Conservation (phyloP, 2,329 filamentous ascomycete genomes). For the Emergomyces pasteurianus region DNA sequence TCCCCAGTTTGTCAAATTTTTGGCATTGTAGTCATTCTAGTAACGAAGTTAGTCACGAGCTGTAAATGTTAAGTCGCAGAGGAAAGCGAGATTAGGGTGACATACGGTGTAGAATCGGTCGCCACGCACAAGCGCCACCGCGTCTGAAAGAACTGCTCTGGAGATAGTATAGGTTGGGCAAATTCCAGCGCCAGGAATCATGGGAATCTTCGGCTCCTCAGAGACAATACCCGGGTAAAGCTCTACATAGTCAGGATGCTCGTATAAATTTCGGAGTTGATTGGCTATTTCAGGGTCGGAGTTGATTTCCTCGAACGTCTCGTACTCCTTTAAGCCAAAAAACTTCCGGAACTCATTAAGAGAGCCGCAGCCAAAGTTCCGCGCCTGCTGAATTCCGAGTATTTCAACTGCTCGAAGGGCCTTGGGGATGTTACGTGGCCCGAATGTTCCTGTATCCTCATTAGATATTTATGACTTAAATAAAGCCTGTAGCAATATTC, state of each 20-base stretch:
- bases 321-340: slow-evolving; percentile 47
- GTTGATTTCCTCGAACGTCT: slow-evolving; percentile 49
- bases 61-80: too few relatives aligned
- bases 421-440: slow-evolving; percentile 58
- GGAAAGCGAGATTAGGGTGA: background rate
- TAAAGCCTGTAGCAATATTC: slow-evolving; percentile 28
- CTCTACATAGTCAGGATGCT: slow-evolving; percentile 54
- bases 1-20: slow-evolving; percentile 30
- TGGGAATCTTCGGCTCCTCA: slow-evolving; percentile 27
- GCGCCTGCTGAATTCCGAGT: slow-evolving; percentile 63
- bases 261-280: slow-evolving; percentile 47
- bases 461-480: background rate
- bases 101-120: slow-evolving; percentile 30
- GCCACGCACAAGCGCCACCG: slow-evolving; percentile 31
- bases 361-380: slow-evolving; percentile 47
- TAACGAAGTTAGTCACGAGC: too few relatives aligned
- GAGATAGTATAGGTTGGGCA: slow-evolving; percentile 29
- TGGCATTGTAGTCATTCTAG: slow-evolving; percentile 15
- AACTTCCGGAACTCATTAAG: slow-evolving; percentile 49
- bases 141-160: slow-evolving; percentile 32
- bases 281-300: slow-evolving; percentile 44
- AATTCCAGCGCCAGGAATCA: slow-evolving; percentile 27
- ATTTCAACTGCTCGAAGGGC: slow-evolving; percentile 66
- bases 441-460: slow-evolving; percentile 29
- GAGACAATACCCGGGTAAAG: slow-evolving; percentile 55